Base-by-base conservation (phyloP, 192 early-diverging fungal genomes). In the Backusella psychrophila region DNA sequence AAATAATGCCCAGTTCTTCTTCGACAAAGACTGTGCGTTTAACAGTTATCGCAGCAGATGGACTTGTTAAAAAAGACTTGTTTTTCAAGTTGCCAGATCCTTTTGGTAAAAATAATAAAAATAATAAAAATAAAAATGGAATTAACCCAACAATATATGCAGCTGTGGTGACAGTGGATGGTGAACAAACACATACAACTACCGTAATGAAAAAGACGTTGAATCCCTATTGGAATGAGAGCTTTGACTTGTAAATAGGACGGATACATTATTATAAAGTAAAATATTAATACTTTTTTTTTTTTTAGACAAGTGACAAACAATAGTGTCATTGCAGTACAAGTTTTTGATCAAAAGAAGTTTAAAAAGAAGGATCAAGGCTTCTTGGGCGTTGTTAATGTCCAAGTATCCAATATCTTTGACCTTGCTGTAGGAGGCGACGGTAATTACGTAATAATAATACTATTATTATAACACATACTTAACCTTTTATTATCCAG, bases 271-370 rank as follows among this genome's bases (percentile, higher is more conserved):
- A 53, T 21, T 53, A 5, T 33, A 2, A 33, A 33, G 23, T 53
- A 8, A 23, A 53, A 11, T 41, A 11, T 41, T 11, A 41, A 41
- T 11, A 41, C 0, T 41, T 41, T 17, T 12, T 12, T 42, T 42
- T n/a, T 42, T 2, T 63, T 31, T 78, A 93, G 92, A 31, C 86
- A 88, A 81, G 92, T 93, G 19, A 89, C 86, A 34, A 92, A 91
- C 80, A 84, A 78, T 69, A 94, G 93, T 77, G 90, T 95, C 17
- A 86, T 99, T 71, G 93, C 96, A 4, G 92, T 97, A 72, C 97
- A 99, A 86, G 92, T 99, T 38, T 99, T 99, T 89, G 97, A 99
- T 86, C 96, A 99, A 86, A 91, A 93, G 80, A 97, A 97, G 78
- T 99, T 95, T 83, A 96, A 97, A 81, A 96, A 90, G 87, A 93